phyloP scores from a whole-genome alignment of 1,284 basidiomycete species.

The Mycena citricolor region DNA sequence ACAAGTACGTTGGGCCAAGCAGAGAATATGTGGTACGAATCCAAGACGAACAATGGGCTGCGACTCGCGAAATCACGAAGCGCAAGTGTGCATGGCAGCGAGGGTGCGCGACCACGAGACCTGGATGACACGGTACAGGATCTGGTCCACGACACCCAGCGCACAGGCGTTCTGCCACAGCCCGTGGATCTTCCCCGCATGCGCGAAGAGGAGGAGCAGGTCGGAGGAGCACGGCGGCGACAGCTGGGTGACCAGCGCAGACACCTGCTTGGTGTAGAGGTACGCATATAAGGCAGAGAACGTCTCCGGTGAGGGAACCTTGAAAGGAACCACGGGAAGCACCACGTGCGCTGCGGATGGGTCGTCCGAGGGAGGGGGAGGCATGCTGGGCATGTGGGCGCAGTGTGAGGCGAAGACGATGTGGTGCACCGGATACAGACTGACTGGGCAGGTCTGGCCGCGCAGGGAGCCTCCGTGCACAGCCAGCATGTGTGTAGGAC shows the following conservation, averaged over 20 bases:
- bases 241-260: constrained; percentile 42
- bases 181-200: constrained; percentile 46
- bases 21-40: too few relatives aligned
- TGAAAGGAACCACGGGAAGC: constrained; percentile 48
- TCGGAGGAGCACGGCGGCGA: constrained; percentile 31
- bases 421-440: constrained; percentile 55
- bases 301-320: constrained; percentile 48
- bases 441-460: constrained; percentile 31
- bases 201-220: constrained; percentile 23
- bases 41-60: too few relatives aligned
- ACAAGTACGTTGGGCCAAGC: too few relatives aligned
- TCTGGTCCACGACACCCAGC: constrained; percentile 56
- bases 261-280: constrained; percentile 46
- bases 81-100: constrained; percentile 32
- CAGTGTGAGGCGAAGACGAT: constrained; percentile 58
- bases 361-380: constrained; percentile 22
- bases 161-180: constrained; percentile 61
- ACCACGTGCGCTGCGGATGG: constrained; percentile 27
- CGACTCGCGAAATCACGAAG: too few relatives aligned
- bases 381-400: constrained; percentile 46
- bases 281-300: constrained; percentile 52
- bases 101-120: constrained; percentile 56
- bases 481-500: constrained; percentile 58
- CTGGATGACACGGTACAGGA: constrained; percentile 55
- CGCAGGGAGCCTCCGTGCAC: constrained; percentile 39